Evolutionary conservation across 1,284 basidiomycete species (phyloP), one percentile per base, ranked within the genome.

Genomic region (Ceratobasidium sp.): DNA sequence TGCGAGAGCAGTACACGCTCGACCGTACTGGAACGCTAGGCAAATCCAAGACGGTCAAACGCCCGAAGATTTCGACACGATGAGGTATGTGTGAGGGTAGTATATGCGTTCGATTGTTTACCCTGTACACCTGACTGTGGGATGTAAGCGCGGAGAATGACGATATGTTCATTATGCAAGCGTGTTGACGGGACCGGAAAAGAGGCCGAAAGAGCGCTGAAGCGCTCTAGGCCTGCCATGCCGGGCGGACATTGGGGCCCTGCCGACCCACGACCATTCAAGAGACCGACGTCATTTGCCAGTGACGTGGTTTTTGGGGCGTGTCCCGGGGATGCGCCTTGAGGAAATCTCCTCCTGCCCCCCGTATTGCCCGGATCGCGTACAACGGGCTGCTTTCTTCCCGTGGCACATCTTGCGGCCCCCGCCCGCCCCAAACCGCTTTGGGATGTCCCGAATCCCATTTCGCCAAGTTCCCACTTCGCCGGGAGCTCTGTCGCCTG

Each of bases 1-100:
- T 94, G 79, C 93, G 92, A 82, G 82, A 80, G 48, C 64, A 80
- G 23, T 80, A 81, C 46, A 54, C 64, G 6, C 54, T 73, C 0
- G 80, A 80, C 41, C 65, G 79, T 35, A 60, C 64, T 20, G 75
- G 75, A 12, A 77, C 75, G 12, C 59, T 77, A 54, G 65, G 65
- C 27, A 77, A 77, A 30, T 67, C 75, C 55, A 77, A 68, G 52
- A 77, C 75, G 30, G 75, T 77, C 27, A 77, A 77, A 35, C 75
- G 75, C 3, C 54, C 75, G 6, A 77, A 77, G 44, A 54, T 64
- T 55, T 23, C 74, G 4, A 50, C 60, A n/a, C 62, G 62, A 23
- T 48, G 23, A 64, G 48, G 74, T 66, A 57, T 44, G 30, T 64
- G 62, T 14, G 35, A 44, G n/a, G 12, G 20, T 4, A 10, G 18